Evolutionary conservation across 1,284 basidiomycete species (phyloP), one percentile per base, ranked within the genome.

Genomic region (Boletus smithii): DNA sequence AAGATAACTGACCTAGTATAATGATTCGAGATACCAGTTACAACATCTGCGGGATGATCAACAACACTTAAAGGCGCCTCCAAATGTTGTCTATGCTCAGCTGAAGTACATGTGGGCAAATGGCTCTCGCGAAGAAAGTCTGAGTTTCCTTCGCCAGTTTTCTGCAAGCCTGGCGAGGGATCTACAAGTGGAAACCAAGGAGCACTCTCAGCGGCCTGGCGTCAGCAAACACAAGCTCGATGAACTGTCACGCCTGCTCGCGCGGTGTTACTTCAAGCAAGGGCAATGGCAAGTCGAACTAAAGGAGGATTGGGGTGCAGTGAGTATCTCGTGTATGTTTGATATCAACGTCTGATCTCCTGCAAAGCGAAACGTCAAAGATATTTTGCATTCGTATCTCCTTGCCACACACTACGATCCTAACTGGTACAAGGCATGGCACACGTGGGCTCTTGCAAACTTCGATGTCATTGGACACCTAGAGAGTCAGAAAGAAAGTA

Each of bases 391-490:
- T 54, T 87, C 91, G 23, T 99, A 97, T 69, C 77, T 82, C 45
- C 75, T 88, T 30, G 91, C 97, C 0, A 98, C 95, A 3, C 88
- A 92, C 63, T 91, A 93, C 53, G 97, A 99, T 66, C 81, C 88
- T 6, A 78, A 79, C 33, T 99, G 95, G 95, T 98, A 98, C 71
- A 97, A 98, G 69, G 97, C 95, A 14, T 98, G 95, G 95, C 95
- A 99, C 66, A 95, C 93, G 1, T 99, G 95, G 94, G 95, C 97
- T 6, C 73, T 99, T 49, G 89, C 94, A 10, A 98, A 98, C 67
- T 97, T 97, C 56, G 93, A 98, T 55, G 91, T 98, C 52, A 88
- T 99, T 49, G 78, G 80, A n/a, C 80, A 86, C 59, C 72, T 93
- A 53, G 91, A 95, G 64, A 77, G 71, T 42, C 81, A 86, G 57